Conservation (phyloP, 768 basidiomycete species). For the Macrocybe gigantea region DNA sequence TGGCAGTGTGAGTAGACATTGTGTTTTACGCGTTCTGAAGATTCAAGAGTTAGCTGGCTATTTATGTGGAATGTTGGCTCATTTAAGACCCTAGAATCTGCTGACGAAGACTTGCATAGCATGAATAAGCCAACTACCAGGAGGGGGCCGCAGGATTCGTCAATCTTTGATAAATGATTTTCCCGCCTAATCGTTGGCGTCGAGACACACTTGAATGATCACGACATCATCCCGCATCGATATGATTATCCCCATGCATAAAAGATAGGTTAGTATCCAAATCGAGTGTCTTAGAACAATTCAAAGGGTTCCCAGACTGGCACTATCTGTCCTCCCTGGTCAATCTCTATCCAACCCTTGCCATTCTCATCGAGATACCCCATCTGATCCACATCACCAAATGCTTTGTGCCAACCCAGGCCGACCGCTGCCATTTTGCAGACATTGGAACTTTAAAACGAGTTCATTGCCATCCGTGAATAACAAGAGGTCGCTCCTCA, state of each 20-base stretch:
- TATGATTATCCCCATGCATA: neutral
- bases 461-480: constrained; percentile 2
- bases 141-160: neutral
- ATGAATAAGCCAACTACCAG: too few species aligned
- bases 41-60: too few species aligned
- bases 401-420: constrained; percentile 59
- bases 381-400: constrained; percentile 43
- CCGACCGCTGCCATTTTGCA: constrained; percentile 56
- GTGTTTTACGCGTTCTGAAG: too few species aligned
- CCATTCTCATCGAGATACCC: constrained; percentile 39
- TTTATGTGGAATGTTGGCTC: neutral
- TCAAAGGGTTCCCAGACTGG: constrained; percentile 60
- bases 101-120: too few species aligned
- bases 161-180: neutral
- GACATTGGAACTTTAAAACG: constrained; percentile 45
- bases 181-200: too few species aligned
- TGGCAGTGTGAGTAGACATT: constrained; percentile 35
- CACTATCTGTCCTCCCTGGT: constrained; percentile 44
- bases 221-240: neutral
- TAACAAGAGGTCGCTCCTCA: constrained; percentile 17
- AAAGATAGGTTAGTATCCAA: neutral
- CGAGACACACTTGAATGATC: too few species aligned
- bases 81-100: too few species aligned
- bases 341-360: constrained; percentile 64
- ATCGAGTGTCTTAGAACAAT: constrained; percentile 29